A percentile compares a stretch with the other conserved stretches of the same genome.
These are phyloP conservation scores for Pseudopyricularia cyperi DNA, from an alignment of 2,329 filamentous ascomycete genomes.

Conservation along the genomic window DNA sequence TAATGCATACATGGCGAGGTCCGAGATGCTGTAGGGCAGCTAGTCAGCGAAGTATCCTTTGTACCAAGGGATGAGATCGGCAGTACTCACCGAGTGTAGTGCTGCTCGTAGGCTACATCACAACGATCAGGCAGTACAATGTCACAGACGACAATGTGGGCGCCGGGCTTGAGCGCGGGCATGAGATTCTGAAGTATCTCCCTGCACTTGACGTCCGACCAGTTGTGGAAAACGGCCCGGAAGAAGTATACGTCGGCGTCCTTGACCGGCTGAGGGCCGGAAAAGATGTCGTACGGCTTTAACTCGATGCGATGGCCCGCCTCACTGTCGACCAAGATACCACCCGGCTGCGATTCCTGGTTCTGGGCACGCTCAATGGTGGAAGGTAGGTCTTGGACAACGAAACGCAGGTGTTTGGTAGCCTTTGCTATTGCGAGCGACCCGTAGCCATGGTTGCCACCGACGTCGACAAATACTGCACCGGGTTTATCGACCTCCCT, in stretches of 20 bases:
- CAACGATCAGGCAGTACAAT: conserved; percentile 9
- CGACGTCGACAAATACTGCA: conserved; percentile 1
- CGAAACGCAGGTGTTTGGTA: neutral
- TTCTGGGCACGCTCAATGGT: neutral
- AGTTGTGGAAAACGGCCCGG: neutral
- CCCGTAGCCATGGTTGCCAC: neutral
- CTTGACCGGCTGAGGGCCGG: conserved; percentile 2
- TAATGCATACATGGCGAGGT: neutral
- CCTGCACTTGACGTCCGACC: conserved; percentile 11
- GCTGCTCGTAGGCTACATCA: neutral
- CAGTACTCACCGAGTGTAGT: neutral
- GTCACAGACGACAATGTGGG: conserved; percentile 14
- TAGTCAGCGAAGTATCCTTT: neutral
- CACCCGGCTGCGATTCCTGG: neutral
- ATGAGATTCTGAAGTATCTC: conserved; percentile 16
- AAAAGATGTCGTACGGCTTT: neutral
- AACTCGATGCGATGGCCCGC: neutral
- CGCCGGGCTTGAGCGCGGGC: conserved; percentile 15
- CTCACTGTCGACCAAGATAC: neutral
- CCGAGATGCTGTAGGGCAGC: neutral
- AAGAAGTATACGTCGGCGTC: conserved; percentile 5
- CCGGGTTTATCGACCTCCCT: neutral
- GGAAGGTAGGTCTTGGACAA: neutral
- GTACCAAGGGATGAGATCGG: neutral
- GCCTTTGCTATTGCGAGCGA: neutral